Conservation (phyloP, 2,329 filamentous ascomycete species). For the Exophiala sp. region DNA sequence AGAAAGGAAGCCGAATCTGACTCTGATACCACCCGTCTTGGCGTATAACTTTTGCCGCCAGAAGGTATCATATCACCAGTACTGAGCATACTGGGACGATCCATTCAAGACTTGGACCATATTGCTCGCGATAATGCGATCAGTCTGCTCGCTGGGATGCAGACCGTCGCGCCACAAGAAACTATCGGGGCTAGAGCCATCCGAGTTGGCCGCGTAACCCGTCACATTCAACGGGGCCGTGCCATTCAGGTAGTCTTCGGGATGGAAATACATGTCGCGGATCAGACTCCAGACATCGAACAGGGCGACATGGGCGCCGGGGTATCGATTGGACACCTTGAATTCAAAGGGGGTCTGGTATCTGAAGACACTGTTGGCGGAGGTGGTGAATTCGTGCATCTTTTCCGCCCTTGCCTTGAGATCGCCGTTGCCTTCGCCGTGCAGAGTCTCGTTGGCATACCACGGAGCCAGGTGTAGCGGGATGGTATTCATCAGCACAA, state of each 20-base stretch:
- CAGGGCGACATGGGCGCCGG: slow-evolving; percentile 56
- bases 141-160: slow-evolving; percentile 62
- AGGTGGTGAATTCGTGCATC: slow-evolving; percentile 46
- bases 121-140: slow-evolving; percentile 51
- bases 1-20: too few species aligned
- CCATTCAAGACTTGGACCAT: slow-evolving; percentile 53
- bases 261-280: slow-evolving; percentile 52
- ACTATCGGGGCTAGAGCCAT: slow-evolving; percentile 23
- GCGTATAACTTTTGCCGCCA: too few species aligned
- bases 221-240: slow-evolving; percentile 49
- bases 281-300: slow-evolving; percentile 57
- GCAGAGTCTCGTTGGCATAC: slow-evolving; percentile 51
- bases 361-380: slow-evolving; percentile 48
- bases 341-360: slow-evolving; percentile 48
- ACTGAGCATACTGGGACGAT: slow-evolving; percentile 30
- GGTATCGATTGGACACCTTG: slow-evolving; percentile 40
- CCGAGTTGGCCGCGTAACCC: too few species aligned
- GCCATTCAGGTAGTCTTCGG: slow-evolving; percentile 56
- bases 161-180: slow-evolving; percentile 48
- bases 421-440: slow-evolving; percentile 43
- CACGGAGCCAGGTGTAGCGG: slow-evolving; percentile 63
- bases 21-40: too few species aligned
- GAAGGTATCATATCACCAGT: slow-evolving; percentile 19
- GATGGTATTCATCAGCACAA: slow-evolving; percentile 64
- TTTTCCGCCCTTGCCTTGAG: slow-evolving; percentile 46